Conservation (phyloP, 768 basidiomycete genomes). For the Candolleomyces eurysporus region DNA sequence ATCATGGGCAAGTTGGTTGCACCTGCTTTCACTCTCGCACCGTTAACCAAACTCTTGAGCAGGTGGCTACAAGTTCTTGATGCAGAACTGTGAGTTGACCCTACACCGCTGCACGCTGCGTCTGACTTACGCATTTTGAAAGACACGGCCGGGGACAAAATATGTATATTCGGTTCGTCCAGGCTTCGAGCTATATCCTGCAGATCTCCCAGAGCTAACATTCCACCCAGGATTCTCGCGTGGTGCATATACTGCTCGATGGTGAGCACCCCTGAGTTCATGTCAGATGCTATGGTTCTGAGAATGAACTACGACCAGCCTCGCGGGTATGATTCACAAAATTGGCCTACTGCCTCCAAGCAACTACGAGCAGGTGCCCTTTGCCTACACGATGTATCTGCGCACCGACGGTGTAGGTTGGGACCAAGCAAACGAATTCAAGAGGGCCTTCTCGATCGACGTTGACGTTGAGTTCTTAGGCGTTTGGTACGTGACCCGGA, state of each 20-base stretch:
- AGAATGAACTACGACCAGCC: slow-evolving; percentile 17
- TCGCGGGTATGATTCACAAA: slow-evolving; percentile 57
- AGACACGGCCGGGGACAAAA: slow-evolving; percentile 5
- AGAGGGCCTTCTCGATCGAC: slow-evolving; percentile 45
- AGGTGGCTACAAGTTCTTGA: slow-evolving; percentile 54
- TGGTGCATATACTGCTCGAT: slow-evolving; percentile 62
- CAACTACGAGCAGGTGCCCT: slow-evolving; percentile 51
- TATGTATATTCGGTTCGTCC: slow-evolving; percentile 3
- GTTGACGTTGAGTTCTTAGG: slow-evolving; percentile 51
- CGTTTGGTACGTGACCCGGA: slow-evolving; percentile 34
- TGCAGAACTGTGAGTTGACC: slow-evolving; percentile 50
- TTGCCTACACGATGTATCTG: slow-evolving; percentile 57
- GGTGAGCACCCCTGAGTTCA: background rate
- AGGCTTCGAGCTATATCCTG: background rate
- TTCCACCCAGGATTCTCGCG: slow-evolving; percentile 49
- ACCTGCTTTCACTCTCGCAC: background rate
- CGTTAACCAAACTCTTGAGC: background rate
- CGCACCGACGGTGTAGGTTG: slow-evolving; percentile 37
- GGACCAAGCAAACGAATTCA: slow-evolving; percentile 47
- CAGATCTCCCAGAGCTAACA: background rate
- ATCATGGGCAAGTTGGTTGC: slow-evolving; percentile 34
- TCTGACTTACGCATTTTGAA: background rate
- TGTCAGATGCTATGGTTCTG: too few relatives aligned
- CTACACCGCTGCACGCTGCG: background rate
- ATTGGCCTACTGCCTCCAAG: slow-evolving; percentile 43